These are phyloP conservation scores for Alternaria gansuensis DNA, from an alignment of 2,329 filamentous ascomycete species.

Conservation along the genomic window DNA sequence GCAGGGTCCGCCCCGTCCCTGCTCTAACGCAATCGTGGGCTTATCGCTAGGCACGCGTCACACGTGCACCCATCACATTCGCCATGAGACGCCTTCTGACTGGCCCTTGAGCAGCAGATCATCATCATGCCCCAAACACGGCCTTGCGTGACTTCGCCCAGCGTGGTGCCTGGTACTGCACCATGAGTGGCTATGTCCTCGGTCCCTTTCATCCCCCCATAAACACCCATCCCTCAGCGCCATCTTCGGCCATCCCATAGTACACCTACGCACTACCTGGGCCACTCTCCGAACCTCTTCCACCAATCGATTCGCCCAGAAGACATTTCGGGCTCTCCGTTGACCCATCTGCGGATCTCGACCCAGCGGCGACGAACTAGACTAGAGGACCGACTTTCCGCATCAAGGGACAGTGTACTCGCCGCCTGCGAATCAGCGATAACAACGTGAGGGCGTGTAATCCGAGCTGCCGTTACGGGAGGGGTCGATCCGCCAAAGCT, in stretches of 20 bases:
- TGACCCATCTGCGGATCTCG: conserved; percentile 3
- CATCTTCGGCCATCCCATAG: conserved; percentile 12
- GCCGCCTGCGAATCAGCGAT: conserved; percentile 32
- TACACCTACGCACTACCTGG: conserved; percentile 2
- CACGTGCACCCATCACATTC: conserved; percentile 24
- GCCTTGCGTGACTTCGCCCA: conserved; percentile 39
- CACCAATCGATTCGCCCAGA: conserved; percentile 23
- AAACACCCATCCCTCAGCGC: conserved; percentile 9
- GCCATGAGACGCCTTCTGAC: conserved; percentile 20
- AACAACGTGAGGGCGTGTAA: conserved; percentile 31
- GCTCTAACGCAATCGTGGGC: conserved; percentile 10
- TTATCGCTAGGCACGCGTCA: conserved; percentile 22
- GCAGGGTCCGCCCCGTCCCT: conserved; percentile 8
- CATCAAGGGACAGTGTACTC: conserved; percentile 23
- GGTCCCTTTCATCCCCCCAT: conserved; percentile 28
- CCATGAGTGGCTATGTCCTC: conserved; percentile 45
- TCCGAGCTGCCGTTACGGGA: conserved; percentile 36
- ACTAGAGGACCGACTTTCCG: conserved; percentile 34
- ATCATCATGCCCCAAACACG: conserved; percentile 45
- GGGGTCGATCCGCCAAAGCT: conserved; percentile 43
- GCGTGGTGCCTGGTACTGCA: conserved; percentile 41
- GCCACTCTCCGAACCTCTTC: conserved; percentile 1
- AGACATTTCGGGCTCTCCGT: conserved; percentile 14
- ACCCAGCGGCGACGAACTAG: conserved; percentile 16
- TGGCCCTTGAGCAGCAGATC: conserved; percentile 29